Conservation (phyloP, 225 moss, liverwort and hornwort genomes). For the Sphagnum tenellum region DNA sequence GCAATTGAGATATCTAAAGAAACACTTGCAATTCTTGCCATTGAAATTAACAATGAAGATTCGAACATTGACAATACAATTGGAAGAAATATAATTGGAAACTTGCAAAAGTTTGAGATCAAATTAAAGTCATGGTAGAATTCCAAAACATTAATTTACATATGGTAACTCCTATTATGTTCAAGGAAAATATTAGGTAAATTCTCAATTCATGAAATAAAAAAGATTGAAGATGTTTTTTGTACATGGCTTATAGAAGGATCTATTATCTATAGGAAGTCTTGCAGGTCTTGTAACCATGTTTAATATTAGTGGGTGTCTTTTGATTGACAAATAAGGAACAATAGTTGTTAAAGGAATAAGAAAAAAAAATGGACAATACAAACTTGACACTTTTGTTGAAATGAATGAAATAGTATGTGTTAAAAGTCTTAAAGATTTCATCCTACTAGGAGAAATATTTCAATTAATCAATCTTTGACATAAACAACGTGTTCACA, state of each 20-base stretch:
- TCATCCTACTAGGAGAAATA: not conserved
- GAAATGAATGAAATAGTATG: no score
- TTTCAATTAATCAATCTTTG: not conserved
- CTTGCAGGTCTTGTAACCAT: not conserved
- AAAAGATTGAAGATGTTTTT: constrained; percentile 4
- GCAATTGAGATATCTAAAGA: not conserved
- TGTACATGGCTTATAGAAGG: not conserved
- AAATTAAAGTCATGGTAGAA: not conserved
- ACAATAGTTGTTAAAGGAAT: not conserved
- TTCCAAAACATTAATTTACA: not conserved
- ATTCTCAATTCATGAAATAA: constrained; percentile 3
- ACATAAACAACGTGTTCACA: not conserved
- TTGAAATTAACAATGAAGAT: not conserved
- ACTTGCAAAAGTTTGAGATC: not conserved
- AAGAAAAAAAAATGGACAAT: not conserved
- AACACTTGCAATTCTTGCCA: not conserved
- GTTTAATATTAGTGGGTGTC: not conserved
- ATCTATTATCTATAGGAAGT: not conserved
- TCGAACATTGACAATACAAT: not conserved
- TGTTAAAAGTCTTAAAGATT: not conserved
- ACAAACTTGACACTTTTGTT: not conserved
- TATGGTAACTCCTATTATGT: not conserved
- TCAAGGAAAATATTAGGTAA: not conserved
- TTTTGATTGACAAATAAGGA: not conserved
- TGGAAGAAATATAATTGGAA: not conserved